A percentile compares a stretch with the other conserved stretches of the same genome.
phyloP scores from a whole-genome alignment of 371 early-diverging fungal genomes.

The Neoconidiobolus thromboides region DNA sequence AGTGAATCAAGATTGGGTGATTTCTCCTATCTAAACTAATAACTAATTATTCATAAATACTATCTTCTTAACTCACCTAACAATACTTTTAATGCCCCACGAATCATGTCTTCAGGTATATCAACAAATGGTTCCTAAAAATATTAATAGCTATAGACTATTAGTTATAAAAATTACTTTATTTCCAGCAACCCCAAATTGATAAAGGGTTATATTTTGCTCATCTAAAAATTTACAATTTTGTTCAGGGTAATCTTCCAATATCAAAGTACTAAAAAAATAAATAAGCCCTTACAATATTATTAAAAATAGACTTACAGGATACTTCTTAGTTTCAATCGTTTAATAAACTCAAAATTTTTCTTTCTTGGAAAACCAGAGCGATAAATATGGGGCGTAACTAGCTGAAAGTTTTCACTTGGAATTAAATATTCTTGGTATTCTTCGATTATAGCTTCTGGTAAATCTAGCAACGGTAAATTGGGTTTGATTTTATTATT shows the following conservation, averaged over 20 bases:
- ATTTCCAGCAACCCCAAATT: constrained; percentile 92
- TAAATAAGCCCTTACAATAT: neutral
- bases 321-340: constrained; percentile 70
- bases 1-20: constrained; percentile 87
- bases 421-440: constrained; percentile 47
- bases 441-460: neutral
- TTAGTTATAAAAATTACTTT: constrained; percentile 31
- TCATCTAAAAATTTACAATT: constrained; percentile 75
- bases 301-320: constrained; percentile 27
- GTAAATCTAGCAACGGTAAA: too few relatives aligned
- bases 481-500: too few relatives aligned
- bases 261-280: constrained; percentile 48
- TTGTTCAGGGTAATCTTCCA: constrained; percentile 90
- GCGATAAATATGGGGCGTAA: constrained; percentile 79
- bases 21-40: constrained; percentile 42
- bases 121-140: constrained; percentile 90
- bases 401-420: constrained; percentile 84
- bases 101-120: constrained; percentile 82
- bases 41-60: neutral
- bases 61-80: constrained; percentile 22
- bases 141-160: neutral
- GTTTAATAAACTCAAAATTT: constrained; percentile 77
- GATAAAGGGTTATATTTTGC: constrained; percentile 61
- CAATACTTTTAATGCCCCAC: constrained; percentile 65
- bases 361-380: constrained; percentile 70